phyloP scores from a whole-genome alignment of 2,329 filamentous ascomycete species.

The Chaetomium strumarium region DNA sequence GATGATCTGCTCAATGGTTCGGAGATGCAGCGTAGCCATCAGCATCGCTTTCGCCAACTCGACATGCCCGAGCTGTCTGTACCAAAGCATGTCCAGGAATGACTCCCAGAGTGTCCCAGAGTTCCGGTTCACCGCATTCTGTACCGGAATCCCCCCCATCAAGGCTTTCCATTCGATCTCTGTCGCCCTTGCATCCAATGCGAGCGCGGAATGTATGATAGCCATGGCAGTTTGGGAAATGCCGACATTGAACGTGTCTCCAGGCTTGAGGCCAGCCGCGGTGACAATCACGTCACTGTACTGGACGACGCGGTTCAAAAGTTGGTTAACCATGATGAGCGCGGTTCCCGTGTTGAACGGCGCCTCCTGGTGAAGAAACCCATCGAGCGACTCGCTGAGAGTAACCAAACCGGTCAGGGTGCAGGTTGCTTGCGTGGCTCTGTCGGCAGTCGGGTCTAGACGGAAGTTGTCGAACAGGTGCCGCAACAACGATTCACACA shows the following conservation, averaged over 20 bases:
- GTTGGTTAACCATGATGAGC: conserved; percentile 57
- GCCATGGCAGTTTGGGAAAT: conserved; percentile 52
- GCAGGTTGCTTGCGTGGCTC: conserved; percentile 54
- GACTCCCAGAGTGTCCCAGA: conserved; percentile 75
- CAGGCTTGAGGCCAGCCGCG: conserved; percentile 43
- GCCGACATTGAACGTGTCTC: conserved; percentile 44
- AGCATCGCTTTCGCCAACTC: conserved; percentile 70
- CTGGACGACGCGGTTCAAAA: conserved; percentile 59
- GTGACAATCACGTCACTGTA: conserved; percentile 55
- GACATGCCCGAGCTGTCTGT: conserved; percentile 47
- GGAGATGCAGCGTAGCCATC: conserved; percentile 61
- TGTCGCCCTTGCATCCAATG: conserved; percentile 65
- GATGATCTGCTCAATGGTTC: conserved; percentile 69
- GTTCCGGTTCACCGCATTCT: conserved; percentile 61
- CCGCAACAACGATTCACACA: conserved; percentile 71
- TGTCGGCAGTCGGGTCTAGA: conserved; percentile 47
- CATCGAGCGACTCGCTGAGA: conserved; percentile 50
- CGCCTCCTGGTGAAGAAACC: conserved; percentile 45
- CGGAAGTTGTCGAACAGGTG: conserved; percentile 64
- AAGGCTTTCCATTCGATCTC: conserved; percentile 64
- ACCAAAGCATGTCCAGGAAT: conserved; percentile 61
- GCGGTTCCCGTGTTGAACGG: conserved; percentile 46
- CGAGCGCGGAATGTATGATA: conserved; percentile 61
- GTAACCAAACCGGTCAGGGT: conserved; percentile 59
- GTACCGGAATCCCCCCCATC: conserved; percentile 53